phyloP scores from a whole-genome alignment of 805 yeast genomes.

The Brettanomyces sp. region DNA sequence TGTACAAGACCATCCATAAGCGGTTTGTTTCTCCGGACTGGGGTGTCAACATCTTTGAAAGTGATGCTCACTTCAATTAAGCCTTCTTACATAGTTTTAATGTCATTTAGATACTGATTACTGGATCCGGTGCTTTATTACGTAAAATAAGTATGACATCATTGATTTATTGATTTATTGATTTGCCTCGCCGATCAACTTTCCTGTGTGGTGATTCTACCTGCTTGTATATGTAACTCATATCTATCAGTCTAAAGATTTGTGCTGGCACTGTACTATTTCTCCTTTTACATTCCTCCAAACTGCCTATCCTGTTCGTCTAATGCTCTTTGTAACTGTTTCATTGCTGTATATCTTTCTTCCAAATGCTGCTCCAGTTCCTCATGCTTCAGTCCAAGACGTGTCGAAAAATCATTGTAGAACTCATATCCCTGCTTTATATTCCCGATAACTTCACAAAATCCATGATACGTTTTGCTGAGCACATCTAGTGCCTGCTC shows the following conservation, averaged over 20 bases:
- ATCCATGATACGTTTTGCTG: conserved; percentile 41
- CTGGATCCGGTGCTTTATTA: too few species aligned
- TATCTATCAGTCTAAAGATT: too few species aligned
- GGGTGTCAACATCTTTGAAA: conserved; percentile 26
- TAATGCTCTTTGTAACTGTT: not conserved
- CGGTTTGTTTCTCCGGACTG: conserved; percentile 31
- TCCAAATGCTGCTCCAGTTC: conserved; percentile 1
- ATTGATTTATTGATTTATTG: too few species aligned
- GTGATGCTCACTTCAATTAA: conserved; percentile 7
- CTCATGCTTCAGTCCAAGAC: not conserved
- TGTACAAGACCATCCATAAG: conserved; percentile 21
- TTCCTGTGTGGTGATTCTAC: too few species aligned
- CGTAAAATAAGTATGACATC: too few species aligned
- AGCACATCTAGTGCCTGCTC: conserved; percentile 41
- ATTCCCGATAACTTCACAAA: conserved; percentile 47
- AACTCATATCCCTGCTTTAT: conserved; percentile 62
- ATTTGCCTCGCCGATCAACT: too few species aligned
- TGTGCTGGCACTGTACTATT: not conserved
- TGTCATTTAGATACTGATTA: too few species aligned
- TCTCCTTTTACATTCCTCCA: not conserved
- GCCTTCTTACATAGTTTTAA: not conserved
- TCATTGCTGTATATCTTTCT: conserved; percentile 12
- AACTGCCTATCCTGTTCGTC: not conserved
- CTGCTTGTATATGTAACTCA: too few species aligned
- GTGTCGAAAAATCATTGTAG: conserved; percentile 44